Evolutionary conservation across 352 stramenopile genomes (phyloP), one percentile per base, ranked within the genome.

Genomic region (Pythium sukuiense): DNA sequence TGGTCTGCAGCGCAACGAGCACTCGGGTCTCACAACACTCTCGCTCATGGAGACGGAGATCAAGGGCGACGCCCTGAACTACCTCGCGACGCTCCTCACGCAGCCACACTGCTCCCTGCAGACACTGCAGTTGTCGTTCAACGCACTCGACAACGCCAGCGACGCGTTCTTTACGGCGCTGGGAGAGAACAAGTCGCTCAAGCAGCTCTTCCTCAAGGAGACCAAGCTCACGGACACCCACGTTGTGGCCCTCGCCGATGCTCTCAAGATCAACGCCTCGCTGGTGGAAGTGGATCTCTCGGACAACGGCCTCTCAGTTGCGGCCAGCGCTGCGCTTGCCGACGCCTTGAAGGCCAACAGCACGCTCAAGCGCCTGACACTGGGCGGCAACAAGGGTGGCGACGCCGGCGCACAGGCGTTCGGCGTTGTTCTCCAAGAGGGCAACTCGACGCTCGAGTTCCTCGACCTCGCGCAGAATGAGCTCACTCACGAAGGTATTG

Each of bases 391-490:
- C 73, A 80, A 80, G 61, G 78, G 75, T 37, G 59, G 72, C 12
- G 84, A 95, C 65, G 76, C 69, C 16, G 82, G 80, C 7, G 83
- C 80, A 5, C 29, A 54, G 12, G 54, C 70, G 12, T 59, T 92
- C 26, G 77, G 71, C 2, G 45, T 77, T 2, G 64, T 69, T 6
- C 70, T 91, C 16, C 67, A 65, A 1, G 16, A 64, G 0, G n/a
- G 67, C 37, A 85, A 86, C 54, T 63, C 54, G n/a, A 68, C 79
- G 41, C 65, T 95, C 7, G 65, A 60, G 46, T 79, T 78, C 57
- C 63, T 95, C 14, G 84, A 95, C 41, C 63, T 93, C 64, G 84
- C 81, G 62, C 88, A 91, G 59, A 93, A 89, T 50, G 70, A 65
- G 27, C 76, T 95, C 20, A 85, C 81, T 0, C 69, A 76, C 33